A percentile compares a stretch with the other conserved stretches of the same genome.
These are phyloP conservation scores for Dacryopinax primogenitus DNA, from an alignment of 768 basidiomycete species.

Conservation along the genomic window DNA sequence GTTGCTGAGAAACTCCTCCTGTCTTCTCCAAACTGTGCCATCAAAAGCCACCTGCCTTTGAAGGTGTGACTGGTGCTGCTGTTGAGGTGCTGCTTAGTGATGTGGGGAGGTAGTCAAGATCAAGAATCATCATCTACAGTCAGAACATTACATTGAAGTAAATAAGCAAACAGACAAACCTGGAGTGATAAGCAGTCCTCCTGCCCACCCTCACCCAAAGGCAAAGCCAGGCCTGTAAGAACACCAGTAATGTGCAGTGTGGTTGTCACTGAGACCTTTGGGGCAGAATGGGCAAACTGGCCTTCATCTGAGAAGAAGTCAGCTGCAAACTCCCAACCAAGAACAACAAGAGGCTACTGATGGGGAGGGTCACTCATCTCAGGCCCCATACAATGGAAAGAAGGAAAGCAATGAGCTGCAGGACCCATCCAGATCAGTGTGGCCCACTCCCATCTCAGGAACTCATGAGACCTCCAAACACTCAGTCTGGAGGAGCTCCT, in stretches of 20 bases:
- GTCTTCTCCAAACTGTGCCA: too few species aligned
- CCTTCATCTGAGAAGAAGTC: background rate
- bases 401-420: too few species aligned
- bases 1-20: too few species aligned
- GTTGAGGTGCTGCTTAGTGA: background rate
- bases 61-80: background rate
- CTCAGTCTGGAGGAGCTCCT: too few species aligned
- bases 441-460: too few species aligned
- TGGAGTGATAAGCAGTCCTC: background rate
- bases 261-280: background rate
- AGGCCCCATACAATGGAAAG: too few species aligned
- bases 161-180: background rate
- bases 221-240: background rate
- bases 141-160: background rate
- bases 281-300: background rate
- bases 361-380: too few species aligned
- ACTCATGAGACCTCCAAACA: too few species aligned
- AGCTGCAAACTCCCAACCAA: too few species aligned
- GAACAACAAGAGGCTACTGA: too few species aligned
- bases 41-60: background rate
- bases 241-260: background rate
- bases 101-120: background rate
- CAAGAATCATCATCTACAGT: background rate
- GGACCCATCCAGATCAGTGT: too few species aligned
- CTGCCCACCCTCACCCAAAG: background rate